Percentiles rank a stretch among this genome's conserved stretches.
These are phyloP conservation scores for Macrolepiota albuminosa DNA, from an alignment of 768 basidiomycete species.

Conservation along the genomic window DNA sequence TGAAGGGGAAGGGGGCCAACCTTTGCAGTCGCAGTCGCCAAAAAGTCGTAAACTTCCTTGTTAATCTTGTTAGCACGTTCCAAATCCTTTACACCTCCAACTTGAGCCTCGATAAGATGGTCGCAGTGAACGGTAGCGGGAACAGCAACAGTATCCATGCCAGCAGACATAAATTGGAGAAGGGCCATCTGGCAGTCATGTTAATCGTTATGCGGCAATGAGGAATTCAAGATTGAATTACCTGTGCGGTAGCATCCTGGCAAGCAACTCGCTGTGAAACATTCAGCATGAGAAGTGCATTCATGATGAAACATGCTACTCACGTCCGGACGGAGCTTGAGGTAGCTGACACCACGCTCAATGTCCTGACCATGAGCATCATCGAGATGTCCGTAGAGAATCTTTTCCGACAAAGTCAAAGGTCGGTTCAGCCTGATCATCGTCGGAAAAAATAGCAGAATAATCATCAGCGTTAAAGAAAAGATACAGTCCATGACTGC, in stretches of 20 bases:
- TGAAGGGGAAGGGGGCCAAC: slow-evolving; percentile 29
- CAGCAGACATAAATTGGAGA: slow-evolving; percentile 99
- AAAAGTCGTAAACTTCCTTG: slow-evolving; percentile 99
- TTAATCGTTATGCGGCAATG: slow-evolving; percentile 20
- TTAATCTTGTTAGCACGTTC: slow-evolving; percentile 89
- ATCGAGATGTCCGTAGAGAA: slow-evolving; percentile 96
- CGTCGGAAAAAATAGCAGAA: slow-evolving; percentile 4
- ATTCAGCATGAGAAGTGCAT: slow-evolving; percentile 5
- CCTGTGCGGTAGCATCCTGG: slow-evolving; percentile 89
- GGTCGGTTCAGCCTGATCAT: slow-evolving; percentile 73
- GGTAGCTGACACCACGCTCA: slow-evolving; percentile 87
- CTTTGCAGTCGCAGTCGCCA: slow-evolving; percentile 95
- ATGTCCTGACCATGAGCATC: slow-evolving; percentile 91
- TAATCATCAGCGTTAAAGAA: not conserved
- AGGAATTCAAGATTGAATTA: slow-evolving; percentile 21
- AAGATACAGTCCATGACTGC: not conserved
- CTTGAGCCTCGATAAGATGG: slow-evolving; percentile 96
- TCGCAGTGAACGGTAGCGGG: slow-evolving; percentile 99
- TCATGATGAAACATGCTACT: slow-evolving; percentile 26
- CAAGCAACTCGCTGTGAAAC: slow-evolving; percentile 73
- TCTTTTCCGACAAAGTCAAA: slow-evolving; percentile 93
- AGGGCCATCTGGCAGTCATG: slow-evolving; percentile 82
- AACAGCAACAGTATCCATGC: slow-evolving; percentile 95
- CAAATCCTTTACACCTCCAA: slow-evolving; percentile 92
- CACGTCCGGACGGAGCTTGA: slow-evolving; percentile 97